These are phyloP conservation scores for Vaccinium darrowii DNA, from an alignment of 148 eudicot genomes.

Conservation along the genomic window DNA sequence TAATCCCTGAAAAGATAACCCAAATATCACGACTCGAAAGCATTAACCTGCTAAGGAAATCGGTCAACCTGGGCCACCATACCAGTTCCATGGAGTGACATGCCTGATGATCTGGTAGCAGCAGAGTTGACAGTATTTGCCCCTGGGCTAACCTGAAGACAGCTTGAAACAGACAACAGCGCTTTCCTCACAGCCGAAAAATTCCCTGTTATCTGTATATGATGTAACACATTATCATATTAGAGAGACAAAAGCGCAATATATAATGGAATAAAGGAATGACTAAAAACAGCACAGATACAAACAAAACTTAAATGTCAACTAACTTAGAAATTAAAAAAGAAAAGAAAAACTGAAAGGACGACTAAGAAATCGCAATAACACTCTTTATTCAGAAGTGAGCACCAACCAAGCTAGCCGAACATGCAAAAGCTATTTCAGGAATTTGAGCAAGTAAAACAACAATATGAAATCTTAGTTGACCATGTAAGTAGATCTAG, in stretches of 20 bases:
- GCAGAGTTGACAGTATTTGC: slow-evolving; percentile 26
- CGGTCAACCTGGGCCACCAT: slow-evolving; percentile 21
- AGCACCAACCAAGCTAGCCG: not conserved
- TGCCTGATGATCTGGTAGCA: slow-evolving; percentile 13
- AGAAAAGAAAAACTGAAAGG: not conserved
- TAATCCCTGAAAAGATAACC: slow-evolving; percentile 38
- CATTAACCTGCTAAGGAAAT: slow-evolving; percentile 22
- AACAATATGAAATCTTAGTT: not conserved
- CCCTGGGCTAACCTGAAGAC: slow-evolving; percentile 52
- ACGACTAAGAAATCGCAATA: not conserved
- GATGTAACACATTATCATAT: not conserved
- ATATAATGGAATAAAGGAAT: not conserved
- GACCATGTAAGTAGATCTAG: not conserved
- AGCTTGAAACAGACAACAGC: slow-evolving; percentile 49
- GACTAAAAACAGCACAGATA: not conserved
- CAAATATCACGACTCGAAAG: slow-evolving; percentile 11
- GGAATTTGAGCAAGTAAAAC: not conserved
- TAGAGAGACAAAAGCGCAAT: not conserved
- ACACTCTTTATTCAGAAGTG: not conserved
- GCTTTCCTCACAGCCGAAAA: slow-evolving; percentile 53
- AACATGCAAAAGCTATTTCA: not conserved
- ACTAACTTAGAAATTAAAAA: not conserved
- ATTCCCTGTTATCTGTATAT: slow-evolving; percentile 50
- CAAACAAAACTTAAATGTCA: not conserved
- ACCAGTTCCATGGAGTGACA: slow-evolving; percentile 32